Base-by-base conservation (phyloP, 768 basidiomycete species). In the Mycena leptocephala region DNA sequence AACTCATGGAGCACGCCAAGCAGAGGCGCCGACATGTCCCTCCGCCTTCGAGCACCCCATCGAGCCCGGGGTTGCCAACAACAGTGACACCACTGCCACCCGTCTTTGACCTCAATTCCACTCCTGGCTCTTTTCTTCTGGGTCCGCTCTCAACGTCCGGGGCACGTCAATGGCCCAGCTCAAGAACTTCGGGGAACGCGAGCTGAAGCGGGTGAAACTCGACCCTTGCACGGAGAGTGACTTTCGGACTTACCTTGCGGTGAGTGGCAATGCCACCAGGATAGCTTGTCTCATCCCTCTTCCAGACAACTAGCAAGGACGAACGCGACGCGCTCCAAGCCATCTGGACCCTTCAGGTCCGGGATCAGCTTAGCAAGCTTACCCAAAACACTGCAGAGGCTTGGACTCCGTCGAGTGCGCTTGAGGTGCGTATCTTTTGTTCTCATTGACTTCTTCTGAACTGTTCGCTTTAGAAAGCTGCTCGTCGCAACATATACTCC, bases 181-280 rank as follows among this genome's bases (percentile, higher is more conserved):
- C 55, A 69, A 69, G 68, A 69, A 69, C 41, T 69, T 69, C 30
- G 68, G 68, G n/a, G 68, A 69, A 59, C 68, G 68, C 22, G 56
- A 69, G 39, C 41, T 69, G 55, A 67, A 69, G 68, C 39, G 68
- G 18, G 68, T 46, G 24, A 69, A 59, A 41, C 68, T 69, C n/a
- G 56, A 58, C 8, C 28, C 53, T 59, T 13, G 20, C 55, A 69
- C 68, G 20, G 56, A 59, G 41, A 69, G 37, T 14, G 69, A 58
- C 26, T 70, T 70, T 46, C 56, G 69, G 22, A 61, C 69, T 30
- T 68, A 70, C 39, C 56, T 70, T 10, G 32, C 56, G 16, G 69
- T 70, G 30, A 33, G 56, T 59, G 3, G 26, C 10, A 2, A 33
- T 67, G 51, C 66, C 66, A 67, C 48, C 51, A 33, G 11, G 28